Evolutionary conservation across 83 land plant species (phyloP).

Genomic region (Thuja plicata): DNA sequence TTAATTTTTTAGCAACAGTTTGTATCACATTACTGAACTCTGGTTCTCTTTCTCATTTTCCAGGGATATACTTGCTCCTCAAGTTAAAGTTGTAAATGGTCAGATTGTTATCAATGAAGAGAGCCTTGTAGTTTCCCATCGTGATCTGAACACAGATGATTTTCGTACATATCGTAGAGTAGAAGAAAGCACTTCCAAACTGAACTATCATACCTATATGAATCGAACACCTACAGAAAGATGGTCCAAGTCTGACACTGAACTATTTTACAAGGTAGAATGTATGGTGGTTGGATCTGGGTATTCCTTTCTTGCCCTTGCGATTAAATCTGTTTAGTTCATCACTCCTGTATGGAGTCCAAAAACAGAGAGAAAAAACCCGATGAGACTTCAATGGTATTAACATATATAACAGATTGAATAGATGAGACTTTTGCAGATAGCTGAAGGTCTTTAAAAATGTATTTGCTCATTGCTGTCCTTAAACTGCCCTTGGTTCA

Average conservation of each 20-base stretch:
- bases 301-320: neutral
- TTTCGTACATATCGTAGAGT: constrained; percentile 33
- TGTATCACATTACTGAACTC: neutral
- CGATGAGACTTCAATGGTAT: neutral
- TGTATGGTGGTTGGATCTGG: neutral
- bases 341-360: neutral
- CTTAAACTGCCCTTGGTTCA: constrained; percentile 20
- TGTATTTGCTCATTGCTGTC: neutral
- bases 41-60: constrained; percentile 10
- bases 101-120: constrained; percentile 45
- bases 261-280: constrained; percentile 81
- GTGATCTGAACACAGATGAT: constrained; percentile 27
- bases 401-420: neutral
- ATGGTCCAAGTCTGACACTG: constrained; percentile 81
- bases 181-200: constrained; percentile 34
- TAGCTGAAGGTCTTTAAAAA: neutral
- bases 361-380: neutral
- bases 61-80: constrained; percentile 37
- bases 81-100: constrained; percentile 48
- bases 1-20: neutral
- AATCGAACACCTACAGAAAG: constrained; percentile 45
- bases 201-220: constrained; percentile 78
- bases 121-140: constrained; percentile 35
- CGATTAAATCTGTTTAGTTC: neutral
- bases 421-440: neutral